phyloP scores from a whole-genome alignment of 1,139 yeast genomes.

The Debaryomycetaceae sp. region DNA sequence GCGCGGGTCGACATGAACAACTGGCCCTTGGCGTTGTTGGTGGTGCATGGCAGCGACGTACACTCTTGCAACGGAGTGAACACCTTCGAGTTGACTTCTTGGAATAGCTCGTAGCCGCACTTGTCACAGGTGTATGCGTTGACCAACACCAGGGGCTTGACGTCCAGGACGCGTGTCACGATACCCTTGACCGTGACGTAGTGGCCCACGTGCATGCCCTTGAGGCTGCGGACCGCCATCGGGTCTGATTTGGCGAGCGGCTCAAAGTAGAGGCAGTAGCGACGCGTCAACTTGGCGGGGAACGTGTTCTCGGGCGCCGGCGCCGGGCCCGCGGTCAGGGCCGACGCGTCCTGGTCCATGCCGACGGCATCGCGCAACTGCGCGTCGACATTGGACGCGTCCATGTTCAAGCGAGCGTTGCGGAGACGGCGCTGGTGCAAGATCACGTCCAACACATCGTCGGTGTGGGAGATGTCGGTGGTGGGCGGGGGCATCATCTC shows the following conservation, averaged over 20 bases:
- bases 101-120: slow-evolving; percentile 95
- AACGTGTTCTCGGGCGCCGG: slow-evolving; percentile 37
- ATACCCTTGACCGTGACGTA: slow-evolving; percentile 88
- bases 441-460: slow-evolving; percentile 88
- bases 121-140: slow-evolving; percentile 96
- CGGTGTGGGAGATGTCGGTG: slow-evolving; percentile 64
- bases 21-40: slow-evolving; percentile 79
- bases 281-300: slow-evolving; percentile 78
- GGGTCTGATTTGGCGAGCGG: slow-evolving; percentile 58
- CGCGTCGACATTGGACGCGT: slow-evolving; percentile 43
- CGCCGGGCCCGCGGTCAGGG: slow-evolving; percentile 1
- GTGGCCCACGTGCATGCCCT: slow-evolving; percentile 75
- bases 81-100: slow-evolving; percentile 77
- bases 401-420: slow-evolving; percentile 63
- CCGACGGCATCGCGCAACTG: slow-evolving; percentile 17
- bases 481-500: slow-evolving; percentile 78
- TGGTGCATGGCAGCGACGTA: slow-evolving; percentile 67
- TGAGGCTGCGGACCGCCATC: slow-evolving; percentile 80
- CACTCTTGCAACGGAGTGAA: slow-evolving; percentile 84
- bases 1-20: slow-evolving; percentile 91
- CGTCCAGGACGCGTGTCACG: slow-evolving; percentile 91
- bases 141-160: slow-evolving; percentile 83
- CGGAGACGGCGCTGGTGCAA: slow-evolving; percentile 80
- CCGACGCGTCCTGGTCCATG: slow-evolving; percentile 2
- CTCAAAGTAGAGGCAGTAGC: slow-evolving; percentile 78